Conservation (phyloP, 805 yeast genomes). For the Suhomyces sp. region DNA sequence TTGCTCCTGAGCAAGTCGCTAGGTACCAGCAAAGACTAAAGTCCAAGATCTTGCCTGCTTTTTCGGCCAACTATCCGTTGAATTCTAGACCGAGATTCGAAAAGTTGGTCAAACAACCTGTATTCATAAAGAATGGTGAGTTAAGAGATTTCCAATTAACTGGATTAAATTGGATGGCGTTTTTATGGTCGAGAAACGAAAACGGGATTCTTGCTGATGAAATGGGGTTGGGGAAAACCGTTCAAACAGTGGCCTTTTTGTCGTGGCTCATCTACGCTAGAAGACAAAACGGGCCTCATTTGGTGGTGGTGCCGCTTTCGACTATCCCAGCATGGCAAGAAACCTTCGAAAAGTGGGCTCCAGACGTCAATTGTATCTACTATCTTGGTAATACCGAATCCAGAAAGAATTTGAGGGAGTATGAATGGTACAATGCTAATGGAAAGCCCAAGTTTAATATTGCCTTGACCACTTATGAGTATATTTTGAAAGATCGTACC, state of each 20-base stretch:
- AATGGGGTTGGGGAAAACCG: slow-evolving; percentile 98
- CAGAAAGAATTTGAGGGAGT: slow-evolving; percentile 74
- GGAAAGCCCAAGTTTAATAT: slow-evolving; percentile 85
- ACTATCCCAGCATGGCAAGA: slow-evolving; percentile 99
- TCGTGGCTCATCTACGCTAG: slow-evolving; percentile 95
- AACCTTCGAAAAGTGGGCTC: slow-evolving; percentile 96
- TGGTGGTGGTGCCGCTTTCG: slow-evolving; percentile 93
- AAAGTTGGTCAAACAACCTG: slow-evolving; percentile 81
- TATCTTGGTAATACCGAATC: slow-evolving; percentile 91
- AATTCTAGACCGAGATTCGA: slow-evolving; percentile 81
- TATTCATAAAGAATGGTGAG: slow-evolving; percentile 85
- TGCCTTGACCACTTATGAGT: slow-evolving; percentile 93
- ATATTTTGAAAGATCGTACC: slow-evolving; percentile 81
- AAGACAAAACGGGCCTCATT: slow-evolving; percentile 95
- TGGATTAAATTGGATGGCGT: slow-evolving; percentile 99
- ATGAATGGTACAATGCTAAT: slow-evolving; percentile 70
- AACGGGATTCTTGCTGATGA: slow-evolving; percentile 98
- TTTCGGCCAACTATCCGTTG: slow-evolving; percentile 72
- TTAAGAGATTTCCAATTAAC: slow-evolving; percentile 96
- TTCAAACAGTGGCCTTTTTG: slow-evolving; percentile 90
- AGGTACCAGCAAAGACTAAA: slow-evolving; percentile 77
- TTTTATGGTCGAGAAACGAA: slow-evolving; percentile 95
- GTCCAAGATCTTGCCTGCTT: slow-evolving; percentile 79
- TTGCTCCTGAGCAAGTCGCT: slow-evolving; percentile 81
- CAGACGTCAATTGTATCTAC: slow-evolving; percentile 88